Percentiles rank a stretch among this genome's conserved stretches.
phyloP scores from a whole-genome alignment of 192 early-diverging fungal species.

The Physocladia obscura region DNA sequence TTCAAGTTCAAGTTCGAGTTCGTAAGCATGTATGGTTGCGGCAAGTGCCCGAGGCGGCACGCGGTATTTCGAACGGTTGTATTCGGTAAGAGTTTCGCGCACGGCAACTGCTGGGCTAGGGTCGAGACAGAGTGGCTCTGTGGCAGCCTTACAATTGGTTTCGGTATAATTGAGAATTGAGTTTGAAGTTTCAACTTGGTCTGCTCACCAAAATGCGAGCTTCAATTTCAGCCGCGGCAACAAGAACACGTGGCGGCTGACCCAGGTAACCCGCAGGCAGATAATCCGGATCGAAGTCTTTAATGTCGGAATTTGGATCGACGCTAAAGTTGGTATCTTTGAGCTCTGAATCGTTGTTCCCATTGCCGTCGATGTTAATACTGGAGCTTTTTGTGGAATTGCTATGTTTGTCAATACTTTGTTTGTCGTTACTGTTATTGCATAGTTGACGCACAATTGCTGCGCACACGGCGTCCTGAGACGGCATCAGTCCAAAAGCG shows the following conservation, averaged over 20 bases:
- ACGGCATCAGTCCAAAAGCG: slow-evolving; percentile 3
- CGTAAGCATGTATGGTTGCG: not conserved
- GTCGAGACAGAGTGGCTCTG: slow-evolving; percentile 14
- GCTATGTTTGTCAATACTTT: not conserved
- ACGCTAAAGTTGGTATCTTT: not conserved
- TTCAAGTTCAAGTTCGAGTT: not conserved
- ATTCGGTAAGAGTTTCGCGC: not conserved
- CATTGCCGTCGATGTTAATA: not conserved
- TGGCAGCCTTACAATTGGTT: slow-evolving; percentile 1
- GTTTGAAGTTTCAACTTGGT: no score
- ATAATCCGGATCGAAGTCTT: not conserved
- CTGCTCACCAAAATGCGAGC: slow-evolving; percentile 14
- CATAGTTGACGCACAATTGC: not conserved
- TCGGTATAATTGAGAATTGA: not conserved
- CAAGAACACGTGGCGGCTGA: not conserved
- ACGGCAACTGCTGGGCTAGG: slow-evolving; percentile 4
- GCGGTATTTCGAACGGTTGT: slow-evolving; percentile 8
- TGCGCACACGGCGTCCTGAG: not conserved
- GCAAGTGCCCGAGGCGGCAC: not conserved
- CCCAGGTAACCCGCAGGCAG: not conserved
- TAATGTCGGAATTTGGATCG: not conserved
- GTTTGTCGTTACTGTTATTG: not conserved
- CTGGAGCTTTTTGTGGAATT: not conserved
- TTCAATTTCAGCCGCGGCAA: not conserved
- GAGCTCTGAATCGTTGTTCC: not conserved